phyloP scores from a whole-genome alignment of 192 early-diverging fungal species.

The Backusella macrospora region DNA sequence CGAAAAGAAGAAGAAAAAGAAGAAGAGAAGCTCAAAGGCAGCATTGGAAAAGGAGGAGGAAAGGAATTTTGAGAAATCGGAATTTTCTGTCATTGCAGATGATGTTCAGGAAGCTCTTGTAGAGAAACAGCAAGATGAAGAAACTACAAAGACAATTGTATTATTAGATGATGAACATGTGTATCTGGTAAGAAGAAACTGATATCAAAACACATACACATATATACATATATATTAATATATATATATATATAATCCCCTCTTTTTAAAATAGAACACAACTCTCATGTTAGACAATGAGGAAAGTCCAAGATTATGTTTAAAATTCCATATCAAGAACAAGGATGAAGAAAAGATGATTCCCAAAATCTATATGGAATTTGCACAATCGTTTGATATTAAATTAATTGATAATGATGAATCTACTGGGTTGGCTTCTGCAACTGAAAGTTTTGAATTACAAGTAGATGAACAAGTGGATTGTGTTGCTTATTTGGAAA shows the following conservation, averaged over 20 bases:
- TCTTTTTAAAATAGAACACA: not conserved
- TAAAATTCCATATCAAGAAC: slow-evolving; percentile 31
- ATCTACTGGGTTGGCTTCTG: slow-evolving; percentile 18
- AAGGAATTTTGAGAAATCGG: not conserved
- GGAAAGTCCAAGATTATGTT: slow-evolving; percentile 8
- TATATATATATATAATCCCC: not conserved
- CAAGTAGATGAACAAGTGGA: slow-evolving; percentile 29
- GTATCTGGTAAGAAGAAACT: not conserved
- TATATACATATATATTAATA: not conserved
- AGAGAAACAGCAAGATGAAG: not conserved
- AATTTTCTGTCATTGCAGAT: slow-evolving; percentile 8
- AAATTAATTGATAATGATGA: slow-evolving; percentile 12
- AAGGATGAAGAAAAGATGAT: slow-evolving; percentile 16
- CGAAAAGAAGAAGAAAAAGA: slow-evolving; percentile 29
- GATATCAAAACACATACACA: not conserved
- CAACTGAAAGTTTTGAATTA: slow-evolving; percentile 35
- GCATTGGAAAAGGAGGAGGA: not conserved
- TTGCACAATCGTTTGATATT: slow-evolving; percentile 35
- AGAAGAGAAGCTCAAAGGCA: not conserved
- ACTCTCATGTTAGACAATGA: slow-evolving; percentile 31
- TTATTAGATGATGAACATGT: not conserved
- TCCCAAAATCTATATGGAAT: slow-evolving; percentile 30
- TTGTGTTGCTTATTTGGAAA: slow-evolving; percentile 28
- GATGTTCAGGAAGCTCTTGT: slow-evolving; percentile 12
- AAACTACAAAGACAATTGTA: not conserved